Base-by-base conservation (phyloP, 73 alveolate genomes). In the Paramecium octaurelia region DNA sequence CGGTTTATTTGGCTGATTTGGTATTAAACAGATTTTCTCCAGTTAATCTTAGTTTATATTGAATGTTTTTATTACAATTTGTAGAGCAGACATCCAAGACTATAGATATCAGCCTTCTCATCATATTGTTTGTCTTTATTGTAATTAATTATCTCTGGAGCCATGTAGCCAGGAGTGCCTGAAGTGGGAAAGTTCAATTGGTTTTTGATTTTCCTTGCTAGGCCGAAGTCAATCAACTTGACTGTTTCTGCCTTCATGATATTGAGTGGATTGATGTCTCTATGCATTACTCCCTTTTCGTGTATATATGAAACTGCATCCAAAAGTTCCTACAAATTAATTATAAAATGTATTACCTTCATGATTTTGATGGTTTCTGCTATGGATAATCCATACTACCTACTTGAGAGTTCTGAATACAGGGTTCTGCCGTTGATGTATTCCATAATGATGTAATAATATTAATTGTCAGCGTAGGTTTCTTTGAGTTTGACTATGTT, bases 81-180 rank as follows among this genome's bases (percentile, higher is more conserved):
- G n/a, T 80, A 80, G 16, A 80, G 31, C 12, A 80, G 64, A 80
- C 91, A 80, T 31, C 91, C 91, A 38, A 80, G 57, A 42, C 76
- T 44, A 46, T 80, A 80, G n/a, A 80, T 46, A 20, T 80, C 91
- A 23, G 91, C 91, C 14, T 48, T 80, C 24, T 80, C 91, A 10
- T 80, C 91, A 23, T 80, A 80, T 6, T 20, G n/a, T 64, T 64
- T 64, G 9, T 64, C 91, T 21, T 91, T 91, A 69, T 91, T 76
- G 18, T 54, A 46, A 91, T 92, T 75, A 11, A 95, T 93, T 2
- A 95, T 96, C 64, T 95, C 97, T 6, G 97, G 97, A 4, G 97
- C 97, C 97, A 95, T 95, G 60, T 95, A 95, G 14, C 97, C 97
- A n/a, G 97, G 97, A 6, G 97, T 95, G 10, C 97, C 97, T 90